Evolutionary conservation across 1,284 basidiomycete species (phyloP).

Genomic region (Ceratorhiza oryzae-sativae): DNA sequence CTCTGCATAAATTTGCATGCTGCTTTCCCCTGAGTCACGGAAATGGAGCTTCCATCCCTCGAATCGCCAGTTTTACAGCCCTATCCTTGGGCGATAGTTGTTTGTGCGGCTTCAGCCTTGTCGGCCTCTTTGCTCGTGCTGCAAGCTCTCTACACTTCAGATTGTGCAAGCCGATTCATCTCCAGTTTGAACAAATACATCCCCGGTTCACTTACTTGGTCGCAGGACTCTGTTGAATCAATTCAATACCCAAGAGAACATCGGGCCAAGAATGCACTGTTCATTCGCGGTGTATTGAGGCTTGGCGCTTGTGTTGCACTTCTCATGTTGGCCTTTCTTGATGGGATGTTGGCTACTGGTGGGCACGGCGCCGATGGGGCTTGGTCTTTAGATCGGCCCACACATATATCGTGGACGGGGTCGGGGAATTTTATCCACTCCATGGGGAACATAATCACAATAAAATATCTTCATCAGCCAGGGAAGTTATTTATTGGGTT

Average conservation of each 20-base stretch:
- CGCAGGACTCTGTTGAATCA: background rate
- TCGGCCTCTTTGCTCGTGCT: background rate
- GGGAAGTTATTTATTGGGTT: constrained; percentile 27
- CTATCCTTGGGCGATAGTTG: background rate
- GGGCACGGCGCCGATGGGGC: background rate
- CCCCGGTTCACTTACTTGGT: background rate
- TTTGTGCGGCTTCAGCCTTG: background rate
- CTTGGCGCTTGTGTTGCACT: background rate
- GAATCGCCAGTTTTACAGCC: background rate
- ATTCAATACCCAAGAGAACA: background rate
- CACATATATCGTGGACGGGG: too few relatives aligned
- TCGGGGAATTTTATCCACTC: too few relatives aligned
- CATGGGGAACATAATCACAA: too few relatives aligned
- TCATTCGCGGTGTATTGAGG: background rate
- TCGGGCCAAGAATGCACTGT: background rate
- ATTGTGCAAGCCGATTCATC: background rate
- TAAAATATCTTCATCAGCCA: too few relatives aligned
- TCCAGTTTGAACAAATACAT: background rate
- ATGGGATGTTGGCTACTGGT: background rate
- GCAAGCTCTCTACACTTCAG: background rate
- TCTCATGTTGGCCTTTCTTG: background rate
- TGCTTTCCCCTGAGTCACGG: background rate
- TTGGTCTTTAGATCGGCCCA: constrained; percentile 3
- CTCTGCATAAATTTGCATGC: background rate
- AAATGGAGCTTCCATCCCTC: background rate